Evolutionary conservation across 176 grass and related monocot genomes (phyloP).

Genomic region (Aegilops speltoides): DNA sequence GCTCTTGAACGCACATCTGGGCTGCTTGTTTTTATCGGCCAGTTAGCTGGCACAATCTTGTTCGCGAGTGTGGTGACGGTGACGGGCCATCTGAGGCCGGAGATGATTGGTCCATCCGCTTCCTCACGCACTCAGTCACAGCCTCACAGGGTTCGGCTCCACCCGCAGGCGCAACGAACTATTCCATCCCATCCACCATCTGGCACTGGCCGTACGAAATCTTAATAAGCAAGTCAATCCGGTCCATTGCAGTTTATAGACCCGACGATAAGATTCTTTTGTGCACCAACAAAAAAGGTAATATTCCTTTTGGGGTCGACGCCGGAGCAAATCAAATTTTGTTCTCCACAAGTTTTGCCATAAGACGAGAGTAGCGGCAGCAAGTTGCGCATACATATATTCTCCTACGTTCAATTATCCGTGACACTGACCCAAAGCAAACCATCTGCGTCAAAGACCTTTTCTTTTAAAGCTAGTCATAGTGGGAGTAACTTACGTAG

Average conservation of each 20-base stretch:
- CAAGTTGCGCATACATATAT: background rate
- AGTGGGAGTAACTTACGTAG: too few species aligned
- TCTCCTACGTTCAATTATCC: background rate
- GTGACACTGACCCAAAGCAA: background rate
- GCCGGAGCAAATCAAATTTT: background rate
- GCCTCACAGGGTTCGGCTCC: too few species aligned
- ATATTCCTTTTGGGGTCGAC: background rate
- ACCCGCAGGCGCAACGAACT: too few species aligned
- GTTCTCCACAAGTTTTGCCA: background rate
- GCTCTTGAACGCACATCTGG: background rate
- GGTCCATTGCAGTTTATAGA: background rate
- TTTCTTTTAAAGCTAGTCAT: too few species aligned
- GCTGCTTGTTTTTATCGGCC: background rate
- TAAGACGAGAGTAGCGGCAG: background rate
- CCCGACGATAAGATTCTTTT: background rate
- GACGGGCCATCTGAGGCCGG: constrained; percentile 12
- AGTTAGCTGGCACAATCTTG: constrained; percentile 23
- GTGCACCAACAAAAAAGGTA: too few species aligned
- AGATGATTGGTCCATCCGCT: background rate
- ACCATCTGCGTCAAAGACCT: background rate
- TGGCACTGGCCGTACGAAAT: background rate
- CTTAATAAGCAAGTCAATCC: background rate
- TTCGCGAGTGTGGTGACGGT: background rate
- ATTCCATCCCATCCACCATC: too few species aligned
- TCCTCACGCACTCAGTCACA: background rate